Evolutionary conservation across 139 green algal species (phyloP), one percentile per base, ranked within the genome.

Genomic region (Coelastrella sp.): DNA sequence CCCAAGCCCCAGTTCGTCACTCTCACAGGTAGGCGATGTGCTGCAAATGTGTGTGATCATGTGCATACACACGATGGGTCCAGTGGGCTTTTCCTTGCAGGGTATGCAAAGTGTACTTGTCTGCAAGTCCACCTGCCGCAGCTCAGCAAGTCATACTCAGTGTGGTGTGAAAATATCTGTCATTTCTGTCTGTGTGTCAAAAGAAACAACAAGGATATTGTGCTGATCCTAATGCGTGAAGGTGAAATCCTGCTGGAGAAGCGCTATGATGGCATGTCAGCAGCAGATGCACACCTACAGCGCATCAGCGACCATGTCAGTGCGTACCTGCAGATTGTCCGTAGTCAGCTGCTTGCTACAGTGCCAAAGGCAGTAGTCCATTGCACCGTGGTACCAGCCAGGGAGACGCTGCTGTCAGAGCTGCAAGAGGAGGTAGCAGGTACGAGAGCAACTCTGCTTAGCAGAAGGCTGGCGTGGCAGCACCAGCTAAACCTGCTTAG

Each of bases 351-450:
- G 90, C 95, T 96, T 84, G 96, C 97, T 80, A 98, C 97, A 17
- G 94, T 99, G 73, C 97, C 97, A 87, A 99, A 99, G 94, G 97
- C 97, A 19, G 96, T 98, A 73, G 97, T 99, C 82, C 96, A 98
- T 92, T 97, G 94, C 94, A 97, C 97, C 92, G 96, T 96, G 8
- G 85, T 95, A 56, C 95, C 96, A n/a, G 92, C 96, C 83, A 98
- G 98, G 93, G 95, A 97, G 63, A 86, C 78, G 24, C 91, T 98
- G 92, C 92, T 98, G 83, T 92, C 78, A 7, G 93, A 95, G 58
- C 93, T 98, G 83, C 92, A 95, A 80, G 96, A 96, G 78, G 93
- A 96, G 20, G 94, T 98, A 60, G 96, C 84, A 83, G 78, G 87
- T 87, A 27, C 1, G 72, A 24, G 15, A 76, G 17, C 7, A 25